Conservation (phyloP, 768 basidiomycete species). For the Lanmaoa rubissima region DNA sequence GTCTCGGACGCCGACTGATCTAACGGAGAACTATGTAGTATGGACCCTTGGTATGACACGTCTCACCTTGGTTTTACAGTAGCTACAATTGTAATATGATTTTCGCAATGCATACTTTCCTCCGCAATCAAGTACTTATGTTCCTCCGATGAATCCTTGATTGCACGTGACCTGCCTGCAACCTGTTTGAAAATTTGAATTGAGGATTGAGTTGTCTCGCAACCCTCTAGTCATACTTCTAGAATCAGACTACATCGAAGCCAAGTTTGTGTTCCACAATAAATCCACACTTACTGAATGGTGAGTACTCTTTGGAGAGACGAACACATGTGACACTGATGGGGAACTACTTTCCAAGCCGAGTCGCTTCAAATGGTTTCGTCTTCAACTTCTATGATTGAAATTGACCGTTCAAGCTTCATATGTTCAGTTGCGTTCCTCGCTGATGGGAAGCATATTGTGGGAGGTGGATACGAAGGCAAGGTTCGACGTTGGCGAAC, state of each 20-base stretch:
- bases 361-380: not conserved
- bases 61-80: not conserved
- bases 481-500: constrained; percentile 4
- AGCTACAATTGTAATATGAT: not conserved
- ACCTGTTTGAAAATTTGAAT: too few species aligned
- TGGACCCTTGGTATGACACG: not conserved
- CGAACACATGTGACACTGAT: not conserved
- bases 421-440: constrained; percentile 8
- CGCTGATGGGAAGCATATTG: not conserved
- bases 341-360: not conserved
- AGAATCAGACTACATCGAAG: too few species aligned
- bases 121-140: too few species aligned
- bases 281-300: not conserved
- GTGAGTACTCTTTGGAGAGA: not conserved
- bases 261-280: not conserved
- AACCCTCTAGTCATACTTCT: too few species aligned
- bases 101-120: not conserved
- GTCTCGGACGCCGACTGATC: too few species aligned
- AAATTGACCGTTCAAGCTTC: not conserved
- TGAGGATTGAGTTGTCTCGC: too few species aligned
- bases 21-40: too few species aligned
- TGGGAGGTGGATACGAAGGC: constrained; percentile 6
- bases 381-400: not conserved
- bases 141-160: too few species aligned
- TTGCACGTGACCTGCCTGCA: too few species aligned